Evolutionary conservation across 2,329 filamentous ascomycete genomes (phyloP).

Genomic region (Microsporum ferrugineum): DNA sequence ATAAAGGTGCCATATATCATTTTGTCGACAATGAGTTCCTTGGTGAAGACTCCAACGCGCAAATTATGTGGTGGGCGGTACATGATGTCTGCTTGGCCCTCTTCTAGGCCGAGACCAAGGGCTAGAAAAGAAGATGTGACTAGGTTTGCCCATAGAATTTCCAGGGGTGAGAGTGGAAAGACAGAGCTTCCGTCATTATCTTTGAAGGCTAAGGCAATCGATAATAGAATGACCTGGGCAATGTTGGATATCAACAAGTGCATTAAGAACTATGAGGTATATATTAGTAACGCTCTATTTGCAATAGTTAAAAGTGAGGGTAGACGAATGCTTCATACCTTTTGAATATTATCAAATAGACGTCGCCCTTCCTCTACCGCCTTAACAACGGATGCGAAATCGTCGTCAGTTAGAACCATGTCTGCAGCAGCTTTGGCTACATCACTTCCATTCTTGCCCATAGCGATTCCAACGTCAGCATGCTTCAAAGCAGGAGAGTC

Average conservation of each 20-base stretch:
- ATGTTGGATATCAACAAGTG: conserved; percentile 71
- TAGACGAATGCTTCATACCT: conserved; percentile 11
- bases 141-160: conserved; percentile 90
- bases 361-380: conserved; percentile 68
- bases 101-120: conserved; percentile 72
- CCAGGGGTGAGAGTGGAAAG: conserved; percentile 71
- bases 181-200: conserved; percentile 60
- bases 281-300: conserved; percentile 44
- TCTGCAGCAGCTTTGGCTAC: conserved; percentile 63
- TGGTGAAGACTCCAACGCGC: conserved; percentile 31
- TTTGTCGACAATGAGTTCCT: conserved; percentile 32
- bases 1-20: conserved; percentile 37
- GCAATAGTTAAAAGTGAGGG: conserved; percentile 16
- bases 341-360: conserved; percentile 74
- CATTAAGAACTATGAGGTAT: conserved; percentile 51
- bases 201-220: conserved; percentile 71
- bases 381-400: conserved; percentile 69
- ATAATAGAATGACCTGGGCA: conserved; percentile 67
- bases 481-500: conserved; percentile 63
- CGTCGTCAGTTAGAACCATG: conserved; percentile 47
- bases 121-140: conserved; percentile 77
- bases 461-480: conserved; percentile 70
- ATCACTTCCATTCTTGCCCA: conserved; percentile 63
- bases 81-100: conserved; percentile 65
- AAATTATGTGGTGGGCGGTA: conserved; percentile 61